Base-by-base conservation (phyloP, 2,329 filamentous ascomycete genomes). In the Ascochyta fabae region DNA sequence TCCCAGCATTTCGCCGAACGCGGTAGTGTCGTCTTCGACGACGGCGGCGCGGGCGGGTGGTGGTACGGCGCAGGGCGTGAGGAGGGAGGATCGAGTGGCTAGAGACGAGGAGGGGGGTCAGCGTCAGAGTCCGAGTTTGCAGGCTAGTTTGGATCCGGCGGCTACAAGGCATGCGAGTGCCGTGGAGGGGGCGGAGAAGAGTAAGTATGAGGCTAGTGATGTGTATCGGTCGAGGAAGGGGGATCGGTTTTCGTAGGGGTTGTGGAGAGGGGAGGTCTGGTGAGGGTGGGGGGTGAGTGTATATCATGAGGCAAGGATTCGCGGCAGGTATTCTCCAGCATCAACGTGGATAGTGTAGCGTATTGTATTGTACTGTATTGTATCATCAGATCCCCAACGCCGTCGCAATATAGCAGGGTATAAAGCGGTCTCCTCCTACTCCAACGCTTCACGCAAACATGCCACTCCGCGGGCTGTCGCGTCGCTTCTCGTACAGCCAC, bases 401-500 rank as follows among this genome's bases (percentile, higher is more conserved):
- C 66, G 45, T 61, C 64, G 67, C 66, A 56, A 63, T 68, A 67
- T 66, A 67, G 57, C 60, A 56, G 71, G 72, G 69, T 74, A 73
- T 73, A 69, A 63, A 62, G 64, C 62, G 59, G 60, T 54, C 10
- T 31, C 12, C 1, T 29, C 27, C 48, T 62, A 54, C 44, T 48
- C 44, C 23, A 44, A 40, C 19, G 40, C 48, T 46, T 66, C 43
- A 73, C 8, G 54, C 60, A 56, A 74, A 74, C 45, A 75, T 46
- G 42, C 56, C 68, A 49, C 65, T 74, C 48, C 67, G 59, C 27
- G 64, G 83, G 78, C 72, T 86, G 73, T 72, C 87, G 80, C 67
- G 70, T 16, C 90, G 89, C 77, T 88, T 91, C 76, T 97, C 92
- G 71, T 96, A 98, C 57, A 97, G 77, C 94, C 94, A 98, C 78